phyloP scores from a whole-genome alignment of 2,329 filamentous ascomycete species.

The Eutypa lata region DNA sequence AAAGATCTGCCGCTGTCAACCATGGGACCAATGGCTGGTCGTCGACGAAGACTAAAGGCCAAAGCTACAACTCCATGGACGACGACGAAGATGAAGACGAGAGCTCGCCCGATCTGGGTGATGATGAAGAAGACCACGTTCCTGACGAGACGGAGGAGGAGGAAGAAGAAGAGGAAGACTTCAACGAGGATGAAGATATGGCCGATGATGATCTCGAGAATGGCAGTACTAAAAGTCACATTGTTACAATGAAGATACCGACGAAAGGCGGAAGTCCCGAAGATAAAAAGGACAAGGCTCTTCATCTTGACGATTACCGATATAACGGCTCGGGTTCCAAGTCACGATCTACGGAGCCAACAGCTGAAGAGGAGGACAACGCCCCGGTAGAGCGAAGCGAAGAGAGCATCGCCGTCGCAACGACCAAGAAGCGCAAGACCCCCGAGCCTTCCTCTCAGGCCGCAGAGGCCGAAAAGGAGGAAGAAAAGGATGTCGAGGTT shows the following conservation, averaged over 20 bases:
- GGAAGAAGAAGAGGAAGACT: conserved; percentile 55
- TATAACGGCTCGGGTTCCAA: conserved; percentile 21
- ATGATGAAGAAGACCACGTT: conserved; percentile 66
- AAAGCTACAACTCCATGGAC: conserved; percentile 51
- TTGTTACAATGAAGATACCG: conserved; percentile 67
- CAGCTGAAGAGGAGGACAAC: conserved; percentile 6
- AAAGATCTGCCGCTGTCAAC: conserved; percentile 47
- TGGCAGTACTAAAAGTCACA: conserved; percentile 52
- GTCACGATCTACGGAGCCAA: conserved; percentile 11
- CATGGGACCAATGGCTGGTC: conserved; percentile 49
- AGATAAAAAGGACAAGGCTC: conserved; percentile 31
- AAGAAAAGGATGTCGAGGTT: neutral
- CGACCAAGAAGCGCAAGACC: conserved; percentile 24
- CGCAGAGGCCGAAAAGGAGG: neutral
- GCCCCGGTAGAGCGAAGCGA: conserved; percentile 21
- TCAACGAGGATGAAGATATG: conserved; percentile 56
- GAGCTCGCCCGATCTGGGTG: conserved; percentile 71
- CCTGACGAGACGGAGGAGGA: conserved; percentile 56
- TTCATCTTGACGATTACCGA: conserved; percentile 28
- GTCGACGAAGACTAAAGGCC: conserved; percentile 36
- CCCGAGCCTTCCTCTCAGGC: conserved; percentile 13
- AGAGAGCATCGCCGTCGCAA: conserved; percentile 27
- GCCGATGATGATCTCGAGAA: conserved; percentile 50
- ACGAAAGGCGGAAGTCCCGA: conserved; percentile 32
- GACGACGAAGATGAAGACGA: conserved; percentile 65